phyloP scores from a whole-genome alignment of 345 rosid species.

The Lumnitzera racemosa region DNA sequence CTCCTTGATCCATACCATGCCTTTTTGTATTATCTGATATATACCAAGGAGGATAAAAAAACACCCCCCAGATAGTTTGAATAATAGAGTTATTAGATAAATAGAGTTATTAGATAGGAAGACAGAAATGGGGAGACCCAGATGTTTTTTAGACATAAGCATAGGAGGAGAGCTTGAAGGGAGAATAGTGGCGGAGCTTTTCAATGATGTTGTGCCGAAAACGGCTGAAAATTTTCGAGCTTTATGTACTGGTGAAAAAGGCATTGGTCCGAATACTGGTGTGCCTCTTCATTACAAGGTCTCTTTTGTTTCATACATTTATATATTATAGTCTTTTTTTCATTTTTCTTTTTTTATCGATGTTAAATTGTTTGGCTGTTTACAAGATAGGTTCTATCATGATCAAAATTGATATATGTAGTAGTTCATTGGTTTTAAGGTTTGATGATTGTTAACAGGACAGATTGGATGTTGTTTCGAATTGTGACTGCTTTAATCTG shows the following conservation, averaged over 20 bases:
- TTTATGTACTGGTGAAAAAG: constrained; percentile 44
- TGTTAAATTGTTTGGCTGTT: background rate
- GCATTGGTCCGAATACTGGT: constrained; percentile 21
- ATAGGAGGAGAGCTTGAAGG: constrained; percentile 27
- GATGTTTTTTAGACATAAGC: constrained; percentile 30
- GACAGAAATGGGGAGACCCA: constrained; percentile 19
- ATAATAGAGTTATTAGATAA: too few relatives aligned
- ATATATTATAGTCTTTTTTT: background rate
- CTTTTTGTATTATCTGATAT: too few relatives aligned
- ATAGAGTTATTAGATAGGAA: too few relatives aligned
- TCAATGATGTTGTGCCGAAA: constrained; percentile 27
- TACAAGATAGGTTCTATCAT: too few relatives aligned
- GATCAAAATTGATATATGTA: too few relatives aligned
- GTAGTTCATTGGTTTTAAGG: too few relatives aligned
- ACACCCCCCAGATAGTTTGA: too few relatives aligned
- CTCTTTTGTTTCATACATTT: background rate
- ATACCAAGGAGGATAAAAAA: too few relatives aligned
- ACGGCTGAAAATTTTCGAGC: constrained; percentile 51
- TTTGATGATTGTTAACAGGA: too few relatives aligned
- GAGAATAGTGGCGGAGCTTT: constrained; percentile 34
- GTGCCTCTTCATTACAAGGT: constrained; percentile 44
- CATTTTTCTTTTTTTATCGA: background rate
- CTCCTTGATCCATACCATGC: too few relatives aligned
- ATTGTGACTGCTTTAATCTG: too few relatives aligned
- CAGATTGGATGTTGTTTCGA: too few relatives aligned